Evolutionary conservation across 148 eudicot genomes (phyloP), one percentile per base, ranked within the genome.

Genomic region (Rhododendron simsii): DNA sequence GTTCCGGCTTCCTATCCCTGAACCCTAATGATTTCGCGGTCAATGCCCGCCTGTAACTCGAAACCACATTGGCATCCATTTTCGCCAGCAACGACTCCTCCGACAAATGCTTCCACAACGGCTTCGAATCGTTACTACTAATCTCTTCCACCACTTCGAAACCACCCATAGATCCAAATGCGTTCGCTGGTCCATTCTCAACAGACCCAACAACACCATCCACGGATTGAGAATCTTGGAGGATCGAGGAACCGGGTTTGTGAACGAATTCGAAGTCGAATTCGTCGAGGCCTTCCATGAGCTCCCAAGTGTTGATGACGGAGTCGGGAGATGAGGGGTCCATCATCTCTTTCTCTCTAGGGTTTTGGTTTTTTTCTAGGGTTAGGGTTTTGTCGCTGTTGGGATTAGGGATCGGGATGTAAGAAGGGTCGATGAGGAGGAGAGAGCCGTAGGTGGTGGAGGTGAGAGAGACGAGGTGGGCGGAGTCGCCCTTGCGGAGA

Each of bases 291-390:
- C 96, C 99, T 89, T 95, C 98, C 99, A 97, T 97, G 86, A 97
- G 95, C 85, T 95, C 99, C 99, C 99, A 97, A 23, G 99, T 95
- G 90, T 97, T 95, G 88, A 97, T 97, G 3, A 97, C 99, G n/a
- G 98, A 93, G 78, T 95, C 98, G 21, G 98, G 95, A 0, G 98
- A 93, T 2, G 87, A 87, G 21, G 88, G 85, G 75, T 88, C 93
- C 35, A 80, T 83, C 5, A 45, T 9, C 2, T n/a, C 74, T 67
- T 26, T 67, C 3, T n/a, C 13, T 9, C 10, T 26, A 26, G 74
- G 35, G 35, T 71, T 71, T 30, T 13, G 76, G 76, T 3, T 71
- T 13, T 71, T 67, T 10, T 13, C 61, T 21, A 83, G 82, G 50
- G 57, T 82, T 50, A 44, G 86, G 81, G 57, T 28, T 53, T 86